phyloP scores from a whole-genome alignment of 2,329 filamentous ascomycete species.

The Hymenoscyphus fraxineus region DNA sequence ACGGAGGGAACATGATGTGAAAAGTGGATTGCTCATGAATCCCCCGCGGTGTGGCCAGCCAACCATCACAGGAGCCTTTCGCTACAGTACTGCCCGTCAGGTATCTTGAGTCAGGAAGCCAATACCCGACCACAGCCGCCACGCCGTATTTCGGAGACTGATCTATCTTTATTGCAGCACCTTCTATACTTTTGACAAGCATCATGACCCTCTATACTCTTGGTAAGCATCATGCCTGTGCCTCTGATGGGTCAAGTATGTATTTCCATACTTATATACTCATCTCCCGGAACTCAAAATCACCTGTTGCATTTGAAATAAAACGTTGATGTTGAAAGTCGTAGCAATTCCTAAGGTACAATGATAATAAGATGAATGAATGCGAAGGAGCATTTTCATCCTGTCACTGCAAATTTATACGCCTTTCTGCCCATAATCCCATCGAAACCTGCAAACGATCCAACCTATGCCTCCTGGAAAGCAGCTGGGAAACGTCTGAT shows the following conservation, averaged over 20 bases:
- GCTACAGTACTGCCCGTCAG: background rate
- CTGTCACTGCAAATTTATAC: constrained; percentile 31
- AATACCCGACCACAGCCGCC: background rate
- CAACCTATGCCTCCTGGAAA: constrained; percentile 51
- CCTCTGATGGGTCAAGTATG: background rate
- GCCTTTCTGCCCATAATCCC: constrained; percentile 26
- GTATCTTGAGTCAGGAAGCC: background rate
- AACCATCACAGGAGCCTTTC: constrained; percentile 7
- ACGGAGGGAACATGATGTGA: background rate
- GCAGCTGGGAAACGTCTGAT: constrained; percentile 92
- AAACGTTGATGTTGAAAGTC: constrained; percentile 17
- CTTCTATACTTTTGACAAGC: background rate
- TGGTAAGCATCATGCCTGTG: background rate
- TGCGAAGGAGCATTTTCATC: constrained; percentile 24
- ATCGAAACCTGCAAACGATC: constrained; percentile 11
- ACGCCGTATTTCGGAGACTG: background rate
- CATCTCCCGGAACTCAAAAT: background rate
- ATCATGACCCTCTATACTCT: background rate
- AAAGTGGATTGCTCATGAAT: constrained; percentile 10
- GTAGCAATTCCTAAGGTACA: constrained; percentile 33
- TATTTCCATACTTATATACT: background rate
- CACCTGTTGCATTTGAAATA: constrained; percentile 1
- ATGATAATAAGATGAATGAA: constrained; percentile 27
- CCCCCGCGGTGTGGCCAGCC: constrained; percentile 11
- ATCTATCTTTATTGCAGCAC: background rate